Base-by-base conservation (phyloP, 345 rosid species). In the Reutealis trisperma region DNA sequence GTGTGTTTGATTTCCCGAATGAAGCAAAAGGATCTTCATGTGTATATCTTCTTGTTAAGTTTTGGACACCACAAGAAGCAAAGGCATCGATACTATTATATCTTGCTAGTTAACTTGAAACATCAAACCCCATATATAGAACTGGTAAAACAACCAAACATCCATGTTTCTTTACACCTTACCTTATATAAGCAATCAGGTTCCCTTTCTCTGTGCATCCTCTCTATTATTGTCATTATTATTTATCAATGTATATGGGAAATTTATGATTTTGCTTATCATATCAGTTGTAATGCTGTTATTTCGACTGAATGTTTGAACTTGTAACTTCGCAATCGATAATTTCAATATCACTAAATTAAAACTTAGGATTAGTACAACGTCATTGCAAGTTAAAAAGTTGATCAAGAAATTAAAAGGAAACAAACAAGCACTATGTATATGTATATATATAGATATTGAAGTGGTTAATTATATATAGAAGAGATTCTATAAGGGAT, bases 151-250 rank as follows among this genome's bases (percentile, higher is more conserved):
- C 78, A 84, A 78, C 74, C 80, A 76, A 81, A 79, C 82, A 79
- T 6, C 71, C 62, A 73, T 84, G 44, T 49, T 51, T 75, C 72
- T 77, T 74, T 78, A 77, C 74, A 77, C 67, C 74, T 87, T 84
- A 45, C 90, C 84, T 77, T 66, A 81, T 87, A 63, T 64, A 83
- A 54, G 78, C 84, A 85, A 79, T 86, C 84, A 75, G 80, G 88
- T 81, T 84, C 44, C 84, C 85, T 80, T 83, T 83, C 51, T 12
- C 51, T 45, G 11, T 45, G 13, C 49, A 45, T 75, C 74, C 77
- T 74, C 59, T 58, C 8, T 34, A 42, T 24, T 9, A 37, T 37
- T 37, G 5, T 37, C 41, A 37, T 37, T 37, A 5, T 37, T 37
- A 37, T 37, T 27, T 27, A 27, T 27, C 30, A 37, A 37, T 34